Evolutionary conservation across 306 rosid genomes (phyloP).

Genomic region (Amphicarpaea edgeworthii): DNA sequence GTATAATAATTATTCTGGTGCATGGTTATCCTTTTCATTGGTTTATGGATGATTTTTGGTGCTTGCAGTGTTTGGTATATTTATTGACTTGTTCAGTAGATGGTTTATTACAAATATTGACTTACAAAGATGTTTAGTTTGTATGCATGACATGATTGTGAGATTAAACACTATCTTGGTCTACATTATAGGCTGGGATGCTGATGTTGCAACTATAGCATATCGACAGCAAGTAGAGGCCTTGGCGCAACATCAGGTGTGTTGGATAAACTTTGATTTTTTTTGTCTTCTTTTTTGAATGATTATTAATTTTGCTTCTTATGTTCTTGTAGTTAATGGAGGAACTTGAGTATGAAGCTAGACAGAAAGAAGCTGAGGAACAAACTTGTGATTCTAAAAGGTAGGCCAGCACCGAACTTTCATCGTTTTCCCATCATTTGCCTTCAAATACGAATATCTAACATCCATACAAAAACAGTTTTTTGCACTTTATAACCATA

Average conservation of each 20-base stretch:
- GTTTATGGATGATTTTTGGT: conserved; percentile 9
- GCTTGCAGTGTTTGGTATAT: conserved; percentile 23
- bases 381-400: conserved; percentile 63
- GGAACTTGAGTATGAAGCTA: conserved; percentile 92
- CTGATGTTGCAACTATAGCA: conserved; percentile 97
- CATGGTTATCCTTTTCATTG: neutral
- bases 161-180: conserved; percentile 41
- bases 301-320: conserved; percentile 33
- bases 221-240: conserved; percentile 98
- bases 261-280: conserved; percentile 40
- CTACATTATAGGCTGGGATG: conserved; percentile 85
- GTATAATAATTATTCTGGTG: neutral
- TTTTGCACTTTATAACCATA: conserved; percentile 15
- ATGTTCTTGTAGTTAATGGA: conserved; percentile 78
- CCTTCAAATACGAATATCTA: neutral
- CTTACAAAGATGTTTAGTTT: conserved; percentile 33
- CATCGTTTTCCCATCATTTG: neutral
- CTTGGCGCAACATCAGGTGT: conserved; percentile 92
- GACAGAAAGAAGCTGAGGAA: conserved; percentile 75
- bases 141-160: conserved; percentile 36
- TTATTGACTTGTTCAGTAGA: conserved; percentile 26
- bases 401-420: conserved; percentile 61
- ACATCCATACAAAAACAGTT: conserved; percentile 3
- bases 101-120: conserved; percentile 27
- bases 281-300: conserved; percentile 15